Conservation (phyloP, 176 grass and related monocot genomes). For the Miscanthus lutarioriparius region DNA sequence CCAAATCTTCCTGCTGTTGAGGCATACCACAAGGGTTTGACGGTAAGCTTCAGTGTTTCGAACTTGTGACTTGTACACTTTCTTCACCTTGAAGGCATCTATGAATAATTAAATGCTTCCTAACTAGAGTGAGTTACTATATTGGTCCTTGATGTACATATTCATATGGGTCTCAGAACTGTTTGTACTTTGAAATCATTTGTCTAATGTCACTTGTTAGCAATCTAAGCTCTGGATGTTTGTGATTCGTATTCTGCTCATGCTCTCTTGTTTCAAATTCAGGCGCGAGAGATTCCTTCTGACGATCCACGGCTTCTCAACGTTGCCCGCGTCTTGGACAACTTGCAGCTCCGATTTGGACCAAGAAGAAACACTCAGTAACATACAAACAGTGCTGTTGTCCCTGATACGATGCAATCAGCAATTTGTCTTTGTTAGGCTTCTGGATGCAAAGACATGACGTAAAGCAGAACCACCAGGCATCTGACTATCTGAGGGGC, state of each 20-base stretch:
- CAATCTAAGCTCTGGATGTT: neutral
- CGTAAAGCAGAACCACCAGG: neutral
- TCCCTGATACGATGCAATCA: neutral
- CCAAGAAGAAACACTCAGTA: slow-evolving; percentile 57
- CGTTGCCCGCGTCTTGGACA: slow-evolving; percentile 59
- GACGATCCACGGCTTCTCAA: slow-evolving; percentile 79
- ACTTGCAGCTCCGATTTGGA: slow-evolving; percentile 50
- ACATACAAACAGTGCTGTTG: neutral
- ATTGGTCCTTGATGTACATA: neutral
- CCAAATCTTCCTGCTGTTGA: slow-evolving; percentile 77
- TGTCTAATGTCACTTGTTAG: neutral
- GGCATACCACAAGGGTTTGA: slow-evolving; percentile 88
- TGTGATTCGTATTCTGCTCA: slow-evolving; percentile 1
- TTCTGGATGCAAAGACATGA: neutral
- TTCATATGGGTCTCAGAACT: neutral
- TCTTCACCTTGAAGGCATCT: slow-evolving; percentile 18
- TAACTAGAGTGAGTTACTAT: neutral
- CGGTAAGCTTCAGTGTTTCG: slow-evolving; percentile 49
- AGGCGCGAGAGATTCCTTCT: slow-evolving; percentile 86
- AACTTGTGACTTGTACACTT: slow-evolving; percentile 4
- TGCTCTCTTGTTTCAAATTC: slow-evolving; percentile 9
- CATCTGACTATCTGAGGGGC: neutral
- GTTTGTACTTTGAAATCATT: slow-evolving; percentile 13
- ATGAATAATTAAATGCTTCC: neutral
- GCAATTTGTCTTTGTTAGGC: slow-evolving; percentile 4